These are phyloP conservation scores for Galerina marginata DNA, from an alignment of 768 basidiomycete species.

Conservation along the genomic window DNA sequence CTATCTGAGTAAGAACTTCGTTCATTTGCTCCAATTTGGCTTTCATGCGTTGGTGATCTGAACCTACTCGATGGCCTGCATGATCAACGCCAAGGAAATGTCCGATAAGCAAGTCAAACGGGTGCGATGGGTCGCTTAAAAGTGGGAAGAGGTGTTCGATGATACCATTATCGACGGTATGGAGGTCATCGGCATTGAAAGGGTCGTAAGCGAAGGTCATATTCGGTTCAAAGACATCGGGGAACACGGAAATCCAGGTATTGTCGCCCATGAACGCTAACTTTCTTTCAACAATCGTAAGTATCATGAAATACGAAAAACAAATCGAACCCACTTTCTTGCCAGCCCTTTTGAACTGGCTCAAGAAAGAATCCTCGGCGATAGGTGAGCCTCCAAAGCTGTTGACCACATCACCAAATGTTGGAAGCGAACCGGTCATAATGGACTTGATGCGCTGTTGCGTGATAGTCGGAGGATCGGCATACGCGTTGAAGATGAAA, in stretches of 20 bases:
- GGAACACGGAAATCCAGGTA: conserved; percentile 94
- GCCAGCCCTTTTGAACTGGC: conserved; percentile 65
- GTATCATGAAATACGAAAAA: not conserved
- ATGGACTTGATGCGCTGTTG: conserved; percentile 94
- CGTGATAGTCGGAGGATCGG: conserved; percentile 95
- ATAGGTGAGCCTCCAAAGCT: conserved; percentile 91
- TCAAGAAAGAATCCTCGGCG: conserved; percentile 85
- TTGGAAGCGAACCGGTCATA: conserved; percentile 94
- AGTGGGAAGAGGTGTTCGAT: conserved; percentile 83
- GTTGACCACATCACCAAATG: conserved; percentile 89
- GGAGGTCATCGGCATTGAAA: conserved; percentile 98
- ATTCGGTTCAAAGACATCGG: conserved; percentile 70
- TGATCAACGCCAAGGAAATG: conserved; percentile 98
- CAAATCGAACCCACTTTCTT: conserved; percentile 55
- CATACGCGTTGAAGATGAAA: conserved; percentile 86
- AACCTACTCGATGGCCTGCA: conserved; percentile 93
- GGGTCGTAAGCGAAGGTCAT: conserved; percentile 90
- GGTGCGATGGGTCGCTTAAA: conserved; percentile 51
- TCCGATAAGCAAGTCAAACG: conserved; percentile 89
- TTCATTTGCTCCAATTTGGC: conserved; percentile 91
- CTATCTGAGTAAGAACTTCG: conserved; percentile 70
- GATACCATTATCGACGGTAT: conserved; percentile 94
- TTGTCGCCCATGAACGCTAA: conserved; percentile 95
- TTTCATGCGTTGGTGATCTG: conserved; percentile 85
- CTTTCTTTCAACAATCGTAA: conserved; percentile 40